Evolutionary conservation across 164 flowering plant genomes (phyloP).

Genomic region (Echeveria elegans): DNA sequence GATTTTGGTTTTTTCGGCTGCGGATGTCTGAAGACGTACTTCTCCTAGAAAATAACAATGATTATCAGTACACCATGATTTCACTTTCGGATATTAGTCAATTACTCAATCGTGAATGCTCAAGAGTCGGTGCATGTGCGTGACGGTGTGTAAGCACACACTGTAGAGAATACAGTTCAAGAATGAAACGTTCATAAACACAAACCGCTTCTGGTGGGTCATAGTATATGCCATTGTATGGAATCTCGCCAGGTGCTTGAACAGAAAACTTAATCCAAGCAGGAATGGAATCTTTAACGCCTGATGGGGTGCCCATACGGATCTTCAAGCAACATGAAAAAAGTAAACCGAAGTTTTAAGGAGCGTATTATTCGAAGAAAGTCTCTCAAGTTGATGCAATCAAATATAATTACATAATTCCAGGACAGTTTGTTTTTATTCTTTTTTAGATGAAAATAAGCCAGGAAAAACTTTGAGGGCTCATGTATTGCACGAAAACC

Average conservation of each 20-base stretch:
- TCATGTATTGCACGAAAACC: not conserved
- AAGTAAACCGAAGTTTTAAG: not conserved
- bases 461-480: not conserved
- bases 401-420: too few species aligned
- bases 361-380: not conserved
- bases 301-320: slow-evolving; percentile 94
- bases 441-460: too few species aligned
- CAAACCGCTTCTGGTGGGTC: slow-evolving; percentile 95
- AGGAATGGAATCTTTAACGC: slow-evolving; percentile 92
- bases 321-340: slow-evolving; percentile 35
- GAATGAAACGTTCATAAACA: not conserved
- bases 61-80: not conserved
- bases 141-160: not conserved
- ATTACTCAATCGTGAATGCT: not conserved
- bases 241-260: slow-evolving; percentile 96
- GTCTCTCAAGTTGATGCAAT: too few species aligned
- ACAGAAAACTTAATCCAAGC: slow-evolving; percentile 98
- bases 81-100: not conserved
- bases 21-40: slow-evolving; percentile 72
- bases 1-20: slow-evolving; percentile 85
- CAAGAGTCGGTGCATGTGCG: not conserved
- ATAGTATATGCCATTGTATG: slow-evolving; percentile 89
- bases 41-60: slow-evolving; percentile 56
- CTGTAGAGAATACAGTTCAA: not conserved
- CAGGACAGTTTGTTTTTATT: not conserved